Evolutionary conservation across 441 rosid genomes (phyloP), one percentile per base, ranked within the genome.

Genomic region (Macaranga tanarius): DNA sequence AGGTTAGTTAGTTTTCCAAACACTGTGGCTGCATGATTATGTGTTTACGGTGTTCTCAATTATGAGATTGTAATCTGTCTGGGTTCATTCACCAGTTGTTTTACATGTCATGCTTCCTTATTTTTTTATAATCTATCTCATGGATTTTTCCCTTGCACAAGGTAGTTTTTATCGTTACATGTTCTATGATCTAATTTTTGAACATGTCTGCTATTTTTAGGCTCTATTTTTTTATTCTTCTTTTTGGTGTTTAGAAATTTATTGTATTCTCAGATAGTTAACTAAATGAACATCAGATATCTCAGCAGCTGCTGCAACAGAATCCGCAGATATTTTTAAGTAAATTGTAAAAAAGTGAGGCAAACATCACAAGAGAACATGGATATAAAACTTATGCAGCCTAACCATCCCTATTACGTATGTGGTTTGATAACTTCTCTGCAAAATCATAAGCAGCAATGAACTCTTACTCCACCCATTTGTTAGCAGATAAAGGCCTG

Each of bases 201-300:
- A n/a, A n/a, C n/a, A n/a, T n/a, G n/a, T n/a, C n/a, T n/a, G n/a
- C n/a, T n/a, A n/a, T n/a, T n/a, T n/a, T n/a, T n/a, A n/a, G n/a
- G n/a, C n/a, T n/a, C n/a, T n/a, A n/a, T n/a, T n/a, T n/a, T n/a
- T n/a, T n/a, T n/a, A n/a, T n/a, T n/a, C n/a, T n/a, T n/a, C n/a
- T n/a, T n/a, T n/a, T n/a, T n/a, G n/a, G n/a, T n/a, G n/a, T n/a
- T n/a, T n/a, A n/a, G n/a, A n/a, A n/a, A n/a, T n/a, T n/a, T n/a
- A n/a, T n/a, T n/a, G n/a, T n/a, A n/a, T n/a, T n/a, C n/a, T n/a
- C n/a, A n/a, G n/a, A n/a, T n/a, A n/a, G n/a, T n/a, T n/a, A n/a
- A n/a, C n/a, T n/a, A n/a, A n/a, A n/a, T n/a, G n/a, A n/a, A n/a
- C 92, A 75, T 92, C 91, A 54, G 96, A 94, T 92, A 92, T 89